Percentiles rank a stretch among this genome's conserved stretches.
phyloP scores from a whole-genome alignment of 305 asterid genomes.

The Fraxinus paxiana region DNA sequence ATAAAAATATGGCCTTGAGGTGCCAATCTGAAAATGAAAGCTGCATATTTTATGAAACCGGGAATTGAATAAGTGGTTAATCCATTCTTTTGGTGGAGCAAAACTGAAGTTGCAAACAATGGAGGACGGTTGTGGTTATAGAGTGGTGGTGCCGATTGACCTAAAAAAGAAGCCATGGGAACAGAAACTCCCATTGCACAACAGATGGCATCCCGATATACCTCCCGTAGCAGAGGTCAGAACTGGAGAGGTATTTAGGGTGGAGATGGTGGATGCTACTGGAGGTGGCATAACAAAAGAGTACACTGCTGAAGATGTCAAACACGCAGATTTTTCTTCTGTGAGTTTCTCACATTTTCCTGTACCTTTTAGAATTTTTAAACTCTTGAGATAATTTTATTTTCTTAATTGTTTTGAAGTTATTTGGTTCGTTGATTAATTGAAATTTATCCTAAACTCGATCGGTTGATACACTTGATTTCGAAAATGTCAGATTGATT shows the following conservation, averaged over 20 bases:
- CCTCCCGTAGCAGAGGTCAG: constrained; percentile 42
- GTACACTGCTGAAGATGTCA: constrained; percentile 57
- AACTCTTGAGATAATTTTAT: background rate
- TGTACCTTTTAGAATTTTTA: background rate
- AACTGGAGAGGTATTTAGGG: constrained; percentile 59
- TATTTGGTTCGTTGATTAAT: background rate
- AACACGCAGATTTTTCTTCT: constrained; percentile 42
- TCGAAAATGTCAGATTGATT: no score
- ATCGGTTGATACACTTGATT: background rate
- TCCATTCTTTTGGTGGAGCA: background rate
- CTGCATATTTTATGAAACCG: background rate
- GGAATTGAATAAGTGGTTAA: background rate
- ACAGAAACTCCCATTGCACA: constrained; percentile 56
- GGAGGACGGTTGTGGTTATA: constrained; percentile 41
- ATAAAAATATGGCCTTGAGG: constrained; percentile 6
- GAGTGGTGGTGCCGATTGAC: constrained; percentile 59
- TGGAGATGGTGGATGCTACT: constrained; percentile 74
- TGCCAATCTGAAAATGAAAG: constrained; percentile 12
- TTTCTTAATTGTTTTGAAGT: background rate
- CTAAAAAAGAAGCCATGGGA: constrained; percentile 61
- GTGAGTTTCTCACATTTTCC: constrained; percentile 39
- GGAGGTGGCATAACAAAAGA: constrained; percentile 67
- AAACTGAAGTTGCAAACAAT: background rate
- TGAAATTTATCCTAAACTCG: background rate
- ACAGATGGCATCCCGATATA: constrained; percentile 52